A percentile compares a stretch with the other conserved stretches of the same genome.
Evolutionary conservation across 2,329 filamentous ascomycete species (phyloP).

Genomic region (Aureobasidium sp.): DNA sequence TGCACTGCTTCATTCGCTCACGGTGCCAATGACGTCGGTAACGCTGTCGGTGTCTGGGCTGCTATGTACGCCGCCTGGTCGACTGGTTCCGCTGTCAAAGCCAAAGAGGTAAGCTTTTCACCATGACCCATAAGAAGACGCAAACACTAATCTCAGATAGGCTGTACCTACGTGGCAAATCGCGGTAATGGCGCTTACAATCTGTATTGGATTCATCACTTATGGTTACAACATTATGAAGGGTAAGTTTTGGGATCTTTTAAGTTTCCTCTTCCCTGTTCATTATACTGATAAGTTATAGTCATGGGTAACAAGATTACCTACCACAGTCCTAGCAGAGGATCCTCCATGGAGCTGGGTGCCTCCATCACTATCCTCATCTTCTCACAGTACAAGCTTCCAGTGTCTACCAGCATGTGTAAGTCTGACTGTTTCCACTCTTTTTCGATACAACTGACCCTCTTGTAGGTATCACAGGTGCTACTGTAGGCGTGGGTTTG

Average conservation of each 20-base stretch:
- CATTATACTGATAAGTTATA: background rate
- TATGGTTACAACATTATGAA: conserved; percentile 62
- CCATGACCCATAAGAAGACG: background rate
- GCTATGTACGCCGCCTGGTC: conserved; percentile 57
- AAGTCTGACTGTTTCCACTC: background rate
- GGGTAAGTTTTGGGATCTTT: background rate
- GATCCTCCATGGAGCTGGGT: conserved; percentile 56
- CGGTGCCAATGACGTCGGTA: conserved; percentile 61
- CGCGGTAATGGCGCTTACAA: conserved; percentile 54
- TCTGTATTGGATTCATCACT: conserved; percentile 53
- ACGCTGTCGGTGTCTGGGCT: conserved; percentile 57
- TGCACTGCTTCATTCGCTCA: conserved; percentile 68
- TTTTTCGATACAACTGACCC: background rate
- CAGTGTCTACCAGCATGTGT: conserved; percentile 59
- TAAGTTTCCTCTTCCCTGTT: too few relatives aligned
- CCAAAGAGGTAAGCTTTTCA: conserved; percentile 45
- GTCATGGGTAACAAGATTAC: conserved; percentile 55
- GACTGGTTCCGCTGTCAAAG: conserved; percentile 39
- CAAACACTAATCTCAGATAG: background rate
- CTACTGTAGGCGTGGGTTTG: conserved; percentile 56
- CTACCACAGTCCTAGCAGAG: conserved; percentile 51
- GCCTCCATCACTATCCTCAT: conserved; percentile 57
- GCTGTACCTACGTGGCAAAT: conserved; percentile 70
- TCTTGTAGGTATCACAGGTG: conserved; percentile 44
- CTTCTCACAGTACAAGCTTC: conserved; percentile 55